Base-by-base conservation (phyloP, 78 protist genomes). In the Abeoforma whisleri region DNA sequence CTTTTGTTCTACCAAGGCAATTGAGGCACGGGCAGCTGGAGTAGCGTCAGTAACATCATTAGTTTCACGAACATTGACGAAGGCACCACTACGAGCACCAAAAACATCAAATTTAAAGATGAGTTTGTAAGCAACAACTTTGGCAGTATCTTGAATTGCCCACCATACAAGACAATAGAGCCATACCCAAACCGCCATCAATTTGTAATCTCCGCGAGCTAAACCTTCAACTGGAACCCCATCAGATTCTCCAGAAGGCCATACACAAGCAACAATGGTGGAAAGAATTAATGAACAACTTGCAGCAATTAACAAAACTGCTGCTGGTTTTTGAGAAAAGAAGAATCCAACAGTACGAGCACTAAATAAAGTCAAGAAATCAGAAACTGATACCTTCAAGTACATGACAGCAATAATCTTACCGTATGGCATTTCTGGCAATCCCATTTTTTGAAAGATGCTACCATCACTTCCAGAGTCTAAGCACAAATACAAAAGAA, bases 211-310 rank as follows among this genome's bases (percentile, higher is more conserved):
- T 19, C 85, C 85, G 72, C 68, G 68, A 2, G 34, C 73, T 30
- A 62, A 72, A 2, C 68, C 85, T 79, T 31, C 68, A 79, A 79
- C n/a, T 79, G 85, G 85, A 2, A 81, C 69, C 85, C 19, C 85
- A 40, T 81, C 85, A 0, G 8, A 12, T 28, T 81, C 31, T 2
- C 71, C 85, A 12, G 8, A 31, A 32, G 85, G 85, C 73, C 36
- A 81, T 38, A 40, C 8, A 48, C 85, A 81, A 22, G 85, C 85
- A 39, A 81, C 32, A 2, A 81, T 2, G 19, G 85, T 81, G 22
- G 85, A 81, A 19, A 81, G 2, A 23, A 40, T 38, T n/a, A 81
- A 72, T 25, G 85, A 30, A 0, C 8, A 28, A 8, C 76, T 28
- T 19, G 85, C 85, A 81, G 71, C 85, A 1, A 30, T 19, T 25